These are phyloP conservation scores for Thalassiosira exigua DNA, from an alignment of 352 stramenopile genomes.

Conservation along the genomic window DNA sequence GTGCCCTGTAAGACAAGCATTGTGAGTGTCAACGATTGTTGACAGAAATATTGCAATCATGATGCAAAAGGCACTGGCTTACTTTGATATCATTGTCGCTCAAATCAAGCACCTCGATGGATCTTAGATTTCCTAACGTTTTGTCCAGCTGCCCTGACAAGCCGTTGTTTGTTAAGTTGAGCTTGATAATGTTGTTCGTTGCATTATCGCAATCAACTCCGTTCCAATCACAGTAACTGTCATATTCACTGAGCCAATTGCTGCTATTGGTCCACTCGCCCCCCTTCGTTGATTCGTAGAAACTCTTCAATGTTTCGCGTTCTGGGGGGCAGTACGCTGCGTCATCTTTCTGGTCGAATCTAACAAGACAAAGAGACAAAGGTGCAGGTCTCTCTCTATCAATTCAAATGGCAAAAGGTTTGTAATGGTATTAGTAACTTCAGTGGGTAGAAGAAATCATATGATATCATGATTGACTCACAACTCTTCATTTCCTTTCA, in stretches of 20 bases:
- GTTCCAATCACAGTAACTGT: conserved; percentile 8
- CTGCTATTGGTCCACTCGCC: not conserved
- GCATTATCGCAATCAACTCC: not conserved
- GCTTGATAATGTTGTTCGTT: conserved; percentile 1
- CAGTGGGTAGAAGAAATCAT: too few species aligned
- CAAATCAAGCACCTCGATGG: conserved; percentile 38
- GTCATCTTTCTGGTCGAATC: conserved; percentile 8
- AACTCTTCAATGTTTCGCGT: not conserved
- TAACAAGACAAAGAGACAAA: conserved; percentile 6
- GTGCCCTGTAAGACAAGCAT: not conserved
- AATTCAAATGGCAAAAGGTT: not conserved
- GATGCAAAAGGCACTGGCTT: not conserved
- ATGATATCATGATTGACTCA: not conserved
- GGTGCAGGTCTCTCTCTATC: not conserved
- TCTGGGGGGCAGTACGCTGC: not conserved
- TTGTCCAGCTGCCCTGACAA: conserved; percentile 29
- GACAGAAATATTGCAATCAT: not conserved
- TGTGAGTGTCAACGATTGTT: not conserved
- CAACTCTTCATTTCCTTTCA: conserved; percentile 13
- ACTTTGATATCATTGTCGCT: conserved; percentile 47
- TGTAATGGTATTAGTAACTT: too few species aligned
- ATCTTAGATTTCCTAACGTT: conserved; percentile 16
- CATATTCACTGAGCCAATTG: not conserved
- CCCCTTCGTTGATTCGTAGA: conserved; percentile 4
- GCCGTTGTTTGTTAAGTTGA: conserved; percentile 14